Conservation (phyloP, 306 rosid genomes). For the Fragaria nilgerrensis region DNA sequence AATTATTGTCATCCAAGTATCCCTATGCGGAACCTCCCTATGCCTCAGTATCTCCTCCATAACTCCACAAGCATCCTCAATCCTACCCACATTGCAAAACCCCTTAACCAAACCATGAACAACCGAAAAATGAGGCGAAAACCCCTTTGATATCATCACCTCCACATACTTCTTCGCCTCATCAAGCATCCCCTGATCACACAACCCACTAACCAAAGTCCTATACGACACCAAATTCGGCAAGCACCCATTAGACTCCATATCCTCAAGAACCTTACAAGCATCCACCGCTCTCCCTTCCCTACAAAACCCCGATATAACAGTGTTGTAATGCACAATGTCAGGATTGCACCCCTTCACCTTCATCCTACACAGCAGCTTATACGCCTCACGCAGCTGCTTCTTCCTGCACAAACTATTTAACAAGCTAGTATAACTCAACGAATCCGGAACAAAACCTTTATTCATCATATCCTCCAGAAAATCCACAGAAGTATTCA, state of each 20-base stretch:
- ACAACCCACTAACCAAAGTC: conserved; percentile 59
- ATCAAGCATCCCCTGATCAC: conserved; percentile 64
- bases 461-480: conserved; percentile 90
- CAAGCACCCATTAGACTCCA: conserved; percentile 68
- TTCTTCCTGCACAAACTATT: conserved; percentile 93
- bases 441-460: conserved; percentile 76
- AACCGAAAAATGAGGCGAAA: conserved; percentile 68
- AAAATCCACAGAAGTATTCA: conserved; percentile 64
- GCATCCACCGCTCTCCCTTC: conserved; percentile 76
- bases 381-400: conserved; percentile 78
- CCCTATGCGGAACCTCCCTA: conserved; percentile 66
- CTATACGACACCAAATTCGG: conserved; percentile 79
- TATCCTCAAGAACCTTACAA: conserved; percentile 72
- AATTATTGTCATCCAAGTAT: conserved; percentile 58
- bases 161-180: conserved; percentile 53
- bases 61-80: conserved; percentile 65
- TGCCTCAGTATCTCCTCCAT: conserved; percentile 44
- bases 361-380: conserved; percentile 94
- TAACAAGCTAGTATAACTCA: conserved; percentile 80
- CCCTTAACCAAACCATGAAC: conserved; percentile 62
- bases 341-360: conserved; percentile 94
- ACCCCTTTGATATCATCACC: conserved; percentile 61
- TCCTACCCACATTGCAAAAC: conserved; percentile 63
- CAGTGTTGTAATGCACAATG: conserved; percentile 72
- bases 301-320: conserved; percentile 72